Conservation (phyloP, 495 filamentous ascomycete species). For the Lepidopterella palustris region DNA sequence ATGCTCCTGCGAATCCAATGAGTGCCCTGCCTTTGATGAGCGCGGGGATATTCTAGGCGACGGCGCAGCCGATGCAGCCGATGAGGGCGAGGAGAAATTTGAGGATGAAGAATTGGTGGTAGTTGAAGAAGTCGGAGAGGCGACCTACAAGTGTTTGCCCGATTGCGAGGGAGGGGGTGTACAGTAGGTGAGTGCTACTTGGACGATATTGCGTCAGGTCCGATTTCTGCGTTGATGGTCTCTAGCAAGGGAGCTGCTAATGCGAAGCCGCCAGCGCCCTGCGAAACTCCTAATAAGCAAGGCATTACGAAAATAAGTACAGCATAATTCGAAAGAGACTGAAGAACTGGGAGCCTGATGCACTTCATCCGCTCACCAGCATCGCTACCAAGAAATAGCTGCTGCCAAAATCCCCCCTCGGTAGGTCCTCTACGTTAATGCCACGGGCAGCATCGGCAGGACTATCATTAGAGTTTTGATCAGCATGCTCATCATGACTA, state of each 20-base stretch:
- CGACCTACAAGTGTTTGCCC: conserved; percentile 6
- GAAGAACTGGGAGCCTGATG: too few relatives aligned
- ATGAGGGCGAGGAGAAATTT: background rate
- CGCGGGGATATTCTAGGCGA: background rate
- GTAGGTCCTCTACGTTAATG: background rate
- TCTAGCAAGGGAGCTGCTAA: conserved; percentile 6
- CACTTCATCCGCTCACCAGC: background rate
- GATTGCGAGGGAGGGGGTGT: background rate
- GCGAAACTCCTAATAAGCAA: background rate
- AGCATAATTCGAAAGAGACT: too few relatives aligned
- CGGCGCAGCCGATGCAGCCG: background rate
- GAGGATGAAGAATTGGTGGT: background rate
- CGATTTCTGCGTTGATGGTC: conserved; percentile 21
- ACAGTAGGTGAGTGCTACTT: background rate
- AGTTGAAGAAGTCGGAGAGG: conserved; percentile 5
- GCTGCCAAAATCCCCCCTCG: background rate
- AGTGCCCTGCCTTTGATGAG: background rate
- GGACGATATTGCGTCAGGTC: conserved; percentile 13
- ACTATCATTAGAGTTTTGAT: background rate
- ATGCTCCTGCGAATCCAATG: background rate
- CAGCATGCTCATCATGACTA: background rate
- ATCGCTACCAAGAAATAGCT: background rate
- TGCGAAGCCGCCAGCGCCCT: background rate
- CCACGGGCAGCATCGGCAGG: background rate
- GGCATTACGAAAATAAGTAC: background rate